Evolutionary conservation across 768 basidiomycete genomes (phyloP), one percentile per base, ranked within the genome.

Genomic region (Suillus sp.): DNA sequence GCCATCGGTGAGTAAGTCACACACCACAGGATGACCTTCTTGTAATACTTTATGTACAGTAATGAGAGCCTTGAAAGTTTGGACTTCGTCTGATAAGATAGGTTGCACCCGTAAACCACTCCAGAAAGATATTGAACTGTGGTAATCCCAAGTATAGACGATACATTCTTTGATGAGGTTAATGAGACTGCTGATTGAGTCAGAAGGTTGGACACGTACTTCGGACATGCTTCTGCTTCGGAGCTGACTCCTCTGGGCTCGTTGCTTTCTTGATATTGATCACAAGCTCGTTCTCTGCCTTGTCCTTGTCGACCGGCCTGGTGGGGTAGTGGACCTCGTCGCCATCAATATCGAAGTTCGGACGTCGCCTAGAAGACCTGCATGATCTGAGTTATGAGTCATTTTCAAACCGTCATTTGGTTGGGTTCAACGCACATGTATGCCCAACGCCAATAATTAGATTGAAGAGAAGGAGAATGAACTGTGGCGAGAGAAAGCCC

Each of bases 121-220:
- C 97, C 97, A 99, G 75, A 99, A 98, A 7, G 96, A 96, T 69
- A 93, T 89, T 40, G 96, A 98, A 22, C 95, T 92, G 71, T 98
- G 96, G 72, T 99, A 99, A 76, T 99, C 97, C 96, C 96, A 98
- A 8, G 97, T 99, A 77, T 95, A 99, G 30, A 99, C 93, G 74
- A 99, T 98, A 71, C 92, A 94, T 81, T 98, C 96, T 99, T 75
- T 11, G 10, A 37, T 25, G 40, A 34, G 10, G 56, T 77, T 55
- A 75, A 64, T 18, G 56, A 62, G 32, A 34, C 34, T 27, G 53
- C 40, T 45, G 61, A 20, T 20, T 38, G 20, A 65, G 59, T 60
- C 37, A 63, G 67, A 58, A 66, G 64, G 58, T 60, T 64, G 51
- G 53, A 60, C 48, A 83, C 90, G 75, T 78, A 98, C 96, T 99